phyloP scores from a whole-genome alignment of 805 yeast species.

The Candida nitratophila region DNA sequence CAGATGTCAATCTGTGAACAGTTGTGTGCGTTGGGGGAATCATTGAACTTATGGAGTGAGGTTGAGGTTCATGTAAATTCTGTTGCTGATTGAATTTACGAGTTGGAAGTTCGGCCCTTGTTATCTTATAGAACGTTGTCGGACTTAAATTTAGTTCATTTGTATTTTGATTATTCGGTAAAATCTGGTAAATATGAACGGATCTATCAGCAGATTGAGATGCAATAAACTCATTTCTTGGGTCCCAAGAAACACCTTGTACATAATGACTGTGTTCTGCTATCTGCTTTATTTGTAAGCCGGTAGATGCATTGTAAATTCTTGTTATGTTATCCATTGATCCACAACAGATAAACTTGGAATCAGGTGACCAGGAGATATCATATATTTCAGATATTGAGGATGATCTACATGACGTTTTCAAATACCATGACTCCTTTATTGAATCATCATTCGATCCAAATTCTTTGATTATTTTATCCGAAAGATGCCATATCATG shows the following conservation, averaged over 20 bases:
- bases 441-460: conserved; percentile 47
- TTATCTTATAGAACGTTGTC: conserved; percentile 38
- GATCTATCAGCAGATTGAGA: conserved; percentile 89
- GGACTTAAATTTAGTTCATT: conserved; percentile 28
- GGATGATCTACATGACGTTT: conserved; percentile 48
- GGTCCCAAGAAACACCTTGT: conserved; percentile 97
- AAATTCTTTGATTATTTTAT: conserved; percentile 48
- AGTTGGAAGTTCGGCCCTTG: conserved; percentile 53
- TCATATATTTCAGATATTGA: conserved; percentile 81
- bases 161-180: conserved; percentile 6
- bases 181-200: conserved; percentile 58
- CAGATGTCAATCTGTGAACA: conserved; percentile 11
- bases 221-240: conserved; percentile 64
- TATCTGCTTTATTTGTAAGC: conserved; percentile 49
- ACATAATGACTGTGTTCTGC: conserved; percentile 83
- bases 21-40: conserved; percentile 1
- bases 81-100: conserved; percentile 6
- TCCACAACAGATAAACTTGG: conserved; percentile 71
- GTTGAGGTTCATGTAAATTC: conserved; percentile 1
- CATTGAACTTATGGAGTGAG: neutral
- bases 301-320: conserved; percentile 52
- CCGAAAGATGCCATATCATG: conserved; percentile 66
- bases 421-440: conserved; percentile 70
- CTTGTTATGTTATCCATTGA: conserved; percentile 85
- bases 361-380: conserved; percentile 87